Conservation (phyloP, 495 filamentous ascomycete genomes). For the Penicillium paradoxum region DNA sequence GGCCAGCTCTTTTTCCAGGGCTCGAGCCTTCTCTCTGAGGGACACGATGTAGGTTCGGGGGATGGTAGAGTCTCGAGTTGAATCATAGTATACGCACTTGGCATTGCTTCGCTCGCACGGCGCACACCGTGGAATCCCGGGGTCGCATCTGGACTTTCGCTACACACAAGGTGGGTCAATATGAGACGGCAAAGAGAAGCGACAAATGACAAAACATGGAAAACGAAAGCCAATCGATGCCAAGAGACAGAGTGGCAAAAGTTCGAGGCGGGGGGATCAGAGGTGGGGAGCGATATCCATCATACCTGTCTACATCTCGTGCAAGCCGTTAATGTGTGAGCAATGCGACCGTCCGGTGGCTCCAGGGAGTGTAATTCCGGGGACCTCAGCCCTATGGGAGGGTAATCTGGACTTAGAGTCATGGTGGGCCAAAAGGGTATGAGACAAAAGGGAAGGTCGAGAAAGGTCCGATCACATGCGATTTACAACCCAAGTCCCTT, state of each 20-base stretch:
- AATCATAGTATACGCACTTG: conserved; percentile 89
- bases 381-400: conserved; percentile 17
- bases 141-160: conserved; percentile 93
- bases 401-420: conserved; percentile 17
- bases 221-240: too few relatives aligned
- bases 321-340: conserved; percentile 83
- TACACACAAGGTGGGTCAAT: conserved; percentile 26
- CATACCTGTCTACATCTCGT: conserved; percentile 80
- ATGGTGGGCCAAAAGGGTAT: conserved; percentile 9
- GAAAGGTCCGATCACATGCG: conserved; percentile 17
- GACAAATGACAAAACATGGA: background rate
- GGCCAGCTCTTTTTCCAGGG: conserved; percentile 69
- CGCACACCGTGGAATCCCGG: conserved; percentile 81
- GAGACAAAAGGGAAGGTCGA: conserved; percentile 1
- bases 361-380: conserved; percentile 24
- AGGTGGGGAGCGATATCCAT: conserved; percentile 6
- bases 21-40: conserved; percentile 74
- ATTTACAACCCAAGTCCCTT: conserved; percentile 10
- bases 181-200: background rate
- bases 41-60: conserved; percentile 82
- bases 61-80: conserved; percentile 69
- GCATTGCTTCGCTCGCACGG: conserved; percentile 88
- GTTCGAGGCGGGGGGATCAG: background rate
- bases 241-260: background rate
- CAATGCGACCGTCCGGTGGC: conserved; percentile 49